These are phyloP conservation scores for Hymenoscyphus linearis DNA, from an alignment of 2,329 filamentous ascomycete species.

Conservation along the genomic window DNA sequence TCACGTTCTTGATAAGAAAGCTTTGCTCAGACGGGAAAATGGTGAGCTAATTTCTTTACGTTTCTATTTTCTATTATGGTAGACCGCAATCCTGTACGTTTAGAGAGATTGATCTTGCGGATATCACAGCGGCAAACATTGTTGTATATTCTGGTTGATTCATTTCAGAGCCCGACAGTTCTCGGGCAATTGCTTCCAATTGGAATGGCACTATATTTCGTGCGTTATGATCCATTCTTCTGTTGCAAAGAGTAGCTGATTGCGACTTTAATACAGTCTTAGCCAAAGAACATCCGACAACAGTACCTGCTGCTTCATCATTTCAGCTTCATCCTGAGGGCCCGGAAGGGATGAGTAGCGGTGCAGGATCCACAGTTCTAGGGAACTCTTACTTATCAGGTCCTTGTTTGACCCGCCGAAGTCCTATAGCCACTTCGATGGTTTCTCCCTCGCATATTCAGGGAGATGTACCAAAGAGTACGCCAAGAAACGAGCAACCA, in stretches of 20 bases:
- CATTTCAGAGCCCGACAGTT: background rate
- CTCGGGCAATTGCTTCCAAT: background rate
- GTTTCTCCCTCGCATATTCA: background rate
- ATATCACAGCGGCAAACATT: background rate
- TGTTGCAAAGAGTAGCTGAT: background rate
- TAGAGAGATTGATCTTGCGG: background rate
- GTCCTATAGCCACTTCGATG: no score
- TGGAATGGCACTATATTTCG: background rate
- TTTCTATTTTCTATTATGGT: background rate
- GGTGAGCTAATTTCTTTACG: background rate
- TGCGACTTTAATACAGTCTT: background rate
- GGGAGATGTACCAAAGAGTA: background rate
- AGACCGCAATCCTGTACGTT: no score
- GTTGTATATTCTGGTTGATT: background rate
- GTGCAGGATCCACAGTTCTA: background rate
- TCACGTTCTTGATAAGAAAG: conserved; percentile 5
- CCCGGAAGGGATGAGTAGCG: background rate
- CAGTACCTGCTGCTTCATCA: background rate
- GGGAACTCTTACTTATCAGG: no score
- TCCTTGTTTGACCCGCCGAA: no score
- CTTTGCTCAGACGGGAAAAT: conserved; percentile 2
- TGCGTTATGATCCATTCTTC: background rate
- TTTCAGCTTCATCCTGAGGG: background rate
- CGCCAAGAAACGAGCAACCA: background rate
- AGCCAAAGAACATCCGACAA: background rate